Percentiles rank a stretch among this genome's conserved stretches.
Conservation (phyloP, 2,329 filamentous ascomycete species). For the Berkeleyomyces basicola region DNA sequence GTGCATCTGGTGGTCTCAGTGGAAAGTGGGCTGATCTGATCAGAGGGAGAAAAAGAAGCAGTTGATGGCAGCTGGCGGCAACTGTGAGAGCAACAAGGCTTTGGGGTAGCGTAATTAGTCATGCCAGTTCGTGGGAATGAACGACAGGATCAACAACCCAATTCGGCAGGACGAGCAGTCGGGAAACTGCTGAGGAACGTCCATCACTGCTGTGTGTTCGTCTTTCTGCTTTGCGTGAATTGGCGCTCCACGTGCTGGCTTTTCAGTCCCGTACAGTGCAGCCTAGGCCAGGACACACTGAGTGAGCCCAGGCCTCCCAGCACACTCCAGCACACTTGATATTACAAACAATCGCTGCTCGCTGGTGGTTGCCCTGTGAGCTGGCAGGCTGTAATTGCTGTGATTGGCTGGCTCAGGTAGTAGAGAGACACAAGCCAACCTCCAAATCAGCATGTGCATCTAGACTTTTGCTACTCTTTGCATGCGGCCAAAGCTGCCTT, state of each 20-base stretch:
- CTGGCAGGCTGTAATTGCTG: neutral
- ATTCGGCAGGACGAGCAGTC: too few relatives aligned
- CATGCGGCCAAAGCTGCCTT: neutral
- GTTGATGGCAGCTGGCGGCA: neutral
- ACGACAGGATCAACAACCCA: too few relatives aligned
- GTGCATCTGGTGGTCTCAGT: neutral
- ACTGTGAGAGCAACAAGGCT: too few relatives aligned
- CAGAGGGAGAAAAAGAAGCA: neutral
- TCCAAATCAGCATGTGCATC: constrained; percentile 10
- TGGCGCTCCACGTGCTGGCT: too few relatives aligned
- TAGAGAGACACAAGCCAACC: neutral
- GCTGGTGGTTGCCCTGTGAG: neutral
- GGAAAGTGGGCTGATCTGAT: constrained; percentile 1
- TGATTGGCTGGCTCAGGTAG: neutral
- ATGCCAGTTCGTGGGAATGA: too few relatives aligned
- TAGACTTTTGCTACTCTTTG: constrained; percentile 12
- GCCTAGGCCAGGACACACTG: too few relatives aligned
- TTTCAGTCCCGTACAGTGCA: too few relatives aligned
- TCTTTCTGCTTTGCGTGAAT: too few relatives aligned
- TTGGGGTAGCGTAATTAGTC: too few relatives aligned
- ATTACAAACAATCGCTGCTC: neutral
- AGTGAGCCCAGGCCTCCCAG: neutral
- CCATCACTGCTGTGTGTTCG: too few relatives aligned
- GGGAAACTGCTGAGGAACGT: too few relatives aligned
- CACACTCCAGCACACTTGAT: neutral